A percentile compares a stretch with the other conserved stretches of the same genome.
Evolutionary conservation across 2,329 filamentous ascomycete species (phyloP).

Genomic region (Botrytis paeoniae): DNA sequence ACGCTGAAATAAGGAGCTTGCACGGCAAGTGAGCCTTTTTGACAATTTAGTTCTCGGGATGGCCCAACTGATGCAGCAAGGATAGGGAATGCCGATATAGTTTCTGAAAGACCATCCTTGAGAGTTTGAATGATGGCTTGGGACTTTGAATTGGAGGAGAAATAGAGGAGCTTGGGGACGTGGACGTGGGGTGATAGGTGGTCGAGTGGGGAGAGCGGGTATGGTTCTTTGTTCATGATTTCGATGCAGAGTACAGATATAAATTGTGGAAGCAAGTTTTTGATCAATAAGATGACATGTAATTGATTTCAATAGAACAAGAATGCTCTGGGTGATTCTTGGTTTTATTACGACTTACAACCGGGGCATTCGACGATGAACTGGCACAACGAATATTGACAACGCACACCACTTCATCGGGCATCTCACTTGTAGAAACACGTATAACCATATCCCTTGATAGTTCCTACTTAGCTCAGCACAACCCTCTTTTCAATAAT

Average conservation of each 20-base stretch:
- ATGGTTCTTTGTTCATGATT: neutral
- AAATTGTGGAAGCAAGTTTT: neutral
- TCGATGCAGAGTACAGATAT: neutral
- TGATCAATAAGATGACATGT: neutral
- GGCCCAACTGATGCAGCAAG: neutral
- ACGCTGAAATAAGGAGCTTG: neutral
- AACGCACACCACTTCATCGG: neutral
- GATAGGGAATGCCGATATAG: neutral
- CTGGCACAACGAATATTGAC: neutral
- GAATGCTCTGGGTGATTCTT: neutral
- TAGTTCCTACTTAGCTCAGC: neutral
- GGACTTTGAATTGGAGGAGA: neutral
- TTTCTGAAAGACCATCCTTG: neutral
- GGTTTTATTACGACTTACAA: neutral
- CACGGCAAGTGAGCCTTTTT: constrained; percentile 3
- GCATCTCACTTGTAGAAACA: neutral
- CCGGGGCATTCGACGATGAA: neutral
- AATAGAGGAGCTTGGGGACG: constrained; percentile 4
- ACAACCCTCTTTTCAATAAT: neutral
- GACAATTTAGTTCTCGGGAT: neutral
- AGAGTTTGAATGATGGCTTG: neutral
- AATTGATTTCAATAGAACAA: neutral
- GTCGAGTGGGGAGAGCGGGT: neutral
- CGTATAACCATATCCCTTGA: neutral
- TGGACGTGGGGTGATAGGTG: constrained; percentile 5